Percentiles rank a stretch among this genome's conserved stretches.
phyloP scores from a whole-genome alignment of 2,329 filamentous ascomycete genomes.

The Stagonosporopsis tanaceti region DNA sequence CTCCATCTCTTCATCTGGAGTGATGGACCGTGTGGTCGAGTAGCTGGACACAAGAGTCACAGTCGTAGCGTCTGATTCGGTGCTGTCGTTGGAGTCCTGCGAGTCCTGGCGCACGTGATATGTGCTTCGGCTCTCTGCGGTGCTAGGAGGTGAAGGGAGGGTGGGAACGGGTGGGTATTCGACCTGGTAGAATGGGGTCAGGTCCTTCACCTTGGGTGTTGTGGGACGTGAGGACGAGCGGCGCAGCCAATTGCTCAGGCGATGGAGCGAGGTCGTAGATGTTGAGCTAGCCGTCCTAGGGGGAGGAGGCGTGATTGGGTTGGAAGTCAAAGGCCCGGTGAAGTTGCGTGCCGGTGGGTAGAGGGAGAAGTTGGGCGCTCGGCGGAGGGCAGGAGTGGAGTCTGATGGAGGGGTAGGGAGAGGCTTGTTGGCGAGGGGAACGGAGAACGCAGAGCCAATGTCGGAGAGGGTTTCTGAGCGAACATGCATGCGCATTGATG shows the following conservation, averaged over 20 bases:
- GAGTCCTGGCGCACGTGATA: slow-evolving; percentile 41
- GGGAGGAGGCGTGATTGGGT: slow-evolving; percentile 47
- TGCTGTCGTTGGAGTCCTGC: slow-evolving; percentile 40
- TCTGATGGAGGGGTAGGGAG: slow-evolving; percentile 31
- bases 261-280: slow-evolving; percentile 44
- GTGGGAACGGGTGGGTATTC: slow-evolving; percentile 17
- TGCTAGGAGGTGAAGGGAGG: slow-evolving; percentile 28
- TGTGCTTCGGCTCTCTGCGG: slow-evolving; percentile 29
- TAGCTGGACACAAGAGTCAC: slow-evolving; percentile 35
- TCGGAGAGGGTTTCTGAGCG: slow-evolving; percentile 58
- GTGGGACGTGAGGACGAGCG: slow-evolving; percentile 40
- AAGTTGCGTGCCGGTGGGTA: slow-evolving; percentile 31
- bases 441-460: slow-evolving; percentile 58
- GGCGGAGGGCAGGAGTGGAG: slow-evolving; percentile 16
- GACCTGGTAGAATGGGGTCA: slow-evolving; percentile 44
- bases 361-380: slow-evolving; percentile 37
- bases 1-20: slow-evolving; percentile 6
- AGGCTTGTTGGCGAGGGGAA: slow-evolving; percentile 44
- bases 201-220: slow-evolving; percentile 27
- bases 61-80: slow-evolving; percentile 42
- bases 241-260: slow-evolving; percentile 48
- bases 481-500: slow-evolving; percentile 55
- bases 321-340: slow-evolving; percentile 43
- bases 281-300: slow-evolving; percentile 32
- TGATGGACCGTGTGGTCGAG: slow-evolving; percentile 18